A percentile compares a stretch with the other conserved stretches of the same genome.
These are phyloP conservation scores for Chaetomium sp. DNA, from an alignment of 2,329 filamentous ascomycete species.

Conservation along the genomic window DNA sequence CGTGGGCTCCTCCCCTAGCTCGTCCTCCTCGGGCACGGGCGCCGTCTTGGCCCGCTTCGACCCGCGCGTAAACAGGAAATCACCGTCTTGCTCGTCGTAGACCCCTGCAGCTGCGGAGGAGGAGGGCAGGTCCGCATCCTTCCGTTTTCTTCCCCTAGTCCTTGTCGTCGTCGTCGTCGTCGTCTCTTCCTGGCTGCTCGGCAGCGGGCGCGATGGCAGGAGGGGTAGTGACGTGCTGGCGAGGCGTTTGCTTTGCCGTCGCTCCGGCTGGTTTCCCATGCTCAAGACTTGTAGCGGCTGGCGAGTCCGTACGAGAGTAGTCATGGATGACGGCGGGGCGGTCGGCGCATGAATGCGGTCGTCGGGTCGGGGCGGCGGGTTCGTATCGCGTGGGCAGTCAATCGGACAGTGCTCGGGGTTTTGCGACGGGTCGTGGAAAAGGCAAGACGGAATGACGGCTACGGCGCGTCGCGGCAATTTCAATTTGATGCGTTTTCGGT, in stretches of 20 bases:
- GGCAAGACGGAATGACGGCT: background rate
- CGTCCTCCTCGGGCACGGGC: constrained; percentile 33
- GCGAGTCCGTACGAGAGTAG: constrained; percentile 66
- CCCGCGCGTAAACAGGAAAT: constrained; percentile 73
- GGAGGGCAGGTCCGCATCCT: constrained; percentile 29
- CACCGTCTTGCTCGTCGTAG: constrained; percentile 76
- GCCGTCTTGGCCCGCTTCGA: constrained; percentile 66
- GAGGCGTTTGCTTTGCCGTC: constrained; percentile 65
- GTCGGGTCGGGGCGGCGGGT: background rate
- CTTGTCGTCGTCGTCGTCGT: constrained; percentile 1
- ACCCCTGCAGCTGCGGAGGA: constrained; percentile 39
- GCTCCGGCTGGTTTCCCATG: constrained; percentile 66
- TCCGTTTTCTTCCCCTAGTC: constrained; percentile 19
- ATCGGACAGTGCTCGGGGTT: constrained; percentile 10
- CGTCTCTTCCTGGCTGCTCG: constrained; percentile 17
- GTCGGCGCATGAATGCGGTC: constrained; percentile 33
- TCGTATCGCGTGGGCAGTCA: constrained; percentile 7
- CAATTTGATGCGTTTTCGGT: constrained; percentile 10
- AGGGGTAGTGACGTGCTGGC: constrained; percentile 52
- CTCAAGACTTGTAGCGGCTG: constrained; percentile 67
- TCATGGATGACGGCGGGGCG: constrained; percentile 61
- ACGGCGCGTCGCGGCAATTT: constrained; percentile 25
- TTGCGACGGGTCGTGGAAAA: background rate
- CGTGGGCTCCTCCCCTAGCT: constrained; percentile 45
- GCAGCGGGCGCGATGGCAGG: constrained; percentile 40